These are phyloP conservation scores for Phialophora chinensis DNA, from an alignment of 2,329 filamentous ascomycete species.

Conservation along the genomic window DNA sequence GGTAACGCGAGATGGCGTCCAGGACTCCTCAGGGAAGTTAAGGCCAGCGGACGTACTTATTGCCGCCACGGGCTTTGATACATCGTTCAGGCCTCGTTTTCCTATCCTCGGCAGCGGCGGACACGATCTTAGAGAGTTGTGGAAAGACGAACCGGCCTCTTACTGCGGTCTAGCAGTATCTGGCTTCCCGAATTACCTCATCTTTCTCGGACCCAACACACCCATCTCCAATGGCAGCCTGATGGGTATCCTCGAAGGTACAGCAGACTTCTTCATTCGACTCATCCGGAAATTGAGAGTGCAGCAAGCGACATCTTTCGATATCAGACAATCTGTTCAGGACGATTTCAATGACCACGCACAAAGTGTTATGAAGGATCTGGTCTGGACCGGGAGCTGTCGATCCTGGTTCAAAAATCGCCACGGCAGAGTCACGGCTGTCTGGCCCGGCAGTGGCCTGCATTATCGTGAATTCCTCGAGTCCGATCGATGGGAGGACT, in stretches of 20 bases:
- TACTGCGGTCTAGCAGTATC: neutral
- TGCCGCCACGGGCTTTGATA: neutral
- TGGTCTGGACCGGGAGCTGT: neutral
- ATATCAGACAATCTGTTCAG: neutral
- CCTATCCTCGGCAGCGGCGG: neutral
- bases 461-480: slow-evolving; percentile 39
- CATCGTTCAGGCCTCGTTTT: neutral
- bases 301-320: neutral
- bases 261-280: neutral
- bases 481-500: slow-evolving; percentile 39
- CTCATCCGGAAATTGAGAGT: neutral
- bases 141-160: neutral
- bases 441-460: slow-evolving; percentile 40
- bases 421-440: slow-evolving; percentile 25
- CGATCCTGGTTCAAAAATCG: neutral
- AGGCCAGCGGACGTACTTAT: neutral
- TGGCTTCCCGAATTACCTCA: neutral
- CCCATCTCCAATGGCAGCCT: neutral
- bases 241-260: neutral
- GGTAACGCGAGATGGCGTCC: neutral
- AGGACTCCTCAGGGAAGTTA: neutral
- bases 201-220: neutral
- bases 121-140: neutral
- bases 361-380: neutral
- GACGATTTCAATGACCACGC: neutral